Conservation (phyloP, 257 asterid species). For the Ehretia macrophylla region DNA sequence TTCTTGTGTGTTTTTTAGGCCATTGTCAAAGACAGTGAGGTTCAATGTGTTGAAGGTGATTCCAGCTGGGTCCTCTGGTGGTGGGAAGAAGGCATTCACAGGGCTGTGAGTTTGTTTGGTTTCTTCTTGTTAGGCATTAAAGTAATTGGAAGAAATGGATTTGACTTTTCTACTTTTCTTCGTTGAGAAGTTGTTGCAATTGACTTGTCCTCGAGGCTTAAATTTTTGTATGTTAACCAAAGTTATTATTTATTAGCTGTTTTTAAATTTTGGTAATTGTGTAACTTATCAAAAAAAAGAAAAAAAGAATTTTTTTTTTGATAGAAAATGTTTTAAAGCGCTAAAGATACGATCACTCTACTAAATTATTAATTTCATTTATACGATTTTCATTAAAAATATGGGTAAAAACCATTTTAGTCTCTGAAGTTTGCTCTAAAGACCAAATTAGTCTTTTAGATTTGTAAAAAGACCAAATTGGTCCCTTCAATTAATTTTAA, state of each 20-base stretch:
- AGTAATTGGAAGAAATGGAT: not conserved
- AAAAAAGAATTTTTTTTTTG: too few species aligned
- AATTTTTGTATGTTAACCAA: not conserved
- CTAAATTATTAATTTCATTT: too few species aligned
- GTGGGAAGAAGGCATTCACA: constrained; percentile 79
- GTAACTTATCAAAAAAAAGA: too few species aligned
- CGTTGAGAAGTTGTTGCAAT: not conserved
- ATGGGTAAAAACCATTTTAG: too few species aligned
- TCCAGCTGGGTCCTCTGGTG: constrained; percentile 83
- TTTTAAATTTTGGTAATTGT: too few species aligned
- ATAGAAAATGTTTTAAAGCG: too few species aligned
- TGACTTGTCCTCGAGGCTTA: not conserved
- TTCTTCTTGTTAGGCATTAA: not conserved
- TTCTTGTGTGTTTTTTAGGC: constrained; percentile 38
- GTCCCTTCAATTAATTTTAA: too few species aligned
- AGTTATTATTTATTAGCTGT: not conserved
- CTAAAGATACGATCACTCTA: too few species aligned
- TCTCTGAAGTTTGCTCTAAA: too few species aligned
- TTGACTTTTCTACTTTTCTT: not conserved
- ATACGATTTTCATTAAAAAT: too few species aligned
- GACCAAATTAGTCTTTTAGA: too few species aligned
- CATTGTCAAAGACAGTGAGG: constrained; percentile 78
- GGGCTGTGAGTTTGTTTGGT: constrained; percentile 42
- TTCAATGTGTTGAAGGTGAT: constrained; percentile 75
- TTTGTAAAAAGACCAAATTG: too few species aligned